A percentile compares a stretch with the other conserved stretches of the same genome.
phyloP scores from a whole-genome alignment of 768 basidiomycete genomes.

The Leccinum longicurvipes region DNA sequence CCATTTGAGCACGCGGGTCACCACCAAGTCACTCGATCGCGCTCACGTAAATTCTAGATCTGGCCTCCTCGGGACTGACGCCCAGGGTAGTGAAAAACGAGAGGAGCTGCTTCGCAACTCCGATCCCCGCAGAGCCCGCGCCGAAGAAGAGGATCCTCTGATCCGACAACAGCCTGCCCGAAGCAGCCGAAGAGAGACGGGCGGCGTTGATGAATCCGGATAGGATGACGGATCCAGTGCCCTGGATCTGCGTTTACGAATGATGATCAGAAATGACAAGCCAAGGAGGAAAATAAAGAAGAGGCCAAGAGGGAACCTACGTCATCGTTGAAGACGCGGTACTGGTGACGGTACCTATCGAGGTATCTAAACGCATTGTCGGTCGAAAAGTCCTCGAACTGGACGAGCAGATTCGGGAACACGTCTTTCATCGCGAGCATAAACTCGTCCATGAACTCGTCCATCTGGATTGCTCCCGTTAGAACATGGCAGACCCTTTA shows the following conservation, averaged over 20 bases:
- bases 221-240: conserved; percentile 74
- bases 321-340: conserved; percentile 72
- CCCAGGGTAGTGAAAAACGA: conserved; percentile 53
- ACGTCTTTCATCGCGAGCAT: conserved; percentile 63
- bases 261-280: background rate
- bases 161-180: conserved; percentile 40
- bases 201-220: conserved; percentile 76
- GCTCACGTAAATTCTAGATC: conserved; percentile 61
- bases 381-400: conserved; percentile 76
- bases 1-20: conserved; percentile 11
- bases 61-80: conserved; percentile 63
- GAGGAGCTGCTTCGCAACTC: conserved; percentile 49
- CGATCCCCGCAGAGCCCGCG: conserved; percentile 51
- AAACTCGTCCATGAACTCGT: conserved; percentile 74
- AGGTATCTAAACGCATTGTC: conserved; percentile 77
- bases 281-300: background rate
- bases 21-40: background rate
- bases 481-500: background rate
- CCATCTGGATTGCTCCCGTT: conserved; percentile 42
- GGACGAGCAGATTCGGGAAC: conserved; percentile 67
- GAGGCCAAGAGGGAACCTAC: conserved; percentile 35
- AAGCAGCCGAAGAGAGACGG: conserved; percentile 49
- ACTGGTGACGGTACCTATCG: conserved; percentile 53
- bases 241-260: conserved; percentile 47
- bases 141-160: conserved; percentile 58